Evolutionary conservation across 352 stramenopile species (phyloP).

Genomic region (Phytophthora citrophthora): DNA sequence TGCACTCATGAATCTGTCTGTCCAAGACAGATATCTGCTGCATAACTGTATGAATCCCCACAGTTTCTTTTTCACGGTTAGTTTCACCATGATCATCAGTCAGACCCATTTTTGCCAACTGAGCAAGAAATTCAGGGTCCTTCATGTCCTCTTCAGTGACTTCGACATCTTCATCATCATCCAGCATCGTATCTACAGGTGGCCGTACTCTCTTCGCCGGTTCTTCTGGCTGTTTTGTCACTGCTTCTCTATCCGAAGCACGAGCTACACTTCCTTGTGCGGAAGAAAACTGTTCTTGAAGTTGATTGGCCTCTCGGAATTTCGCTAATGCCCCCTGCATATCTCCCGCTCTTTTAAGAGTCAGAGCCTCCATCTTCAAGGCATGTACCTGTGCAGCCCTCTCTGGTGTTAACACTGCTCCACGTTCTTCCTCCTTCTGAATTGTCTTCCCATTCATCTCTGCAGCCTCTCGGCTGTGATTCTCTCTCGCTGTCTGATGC

Average conservation of each 20-base stretch:
- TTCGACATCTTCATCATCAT: constrained; percentile 51
- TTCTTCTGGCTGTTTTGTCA: background rate
- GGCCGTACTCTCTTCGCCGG: background rate
- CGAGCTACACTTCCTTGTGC: background rate
- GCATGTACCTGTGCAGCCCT: constrained; percentile 36
- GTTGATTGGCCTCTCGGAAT: constrained; percentile 64
- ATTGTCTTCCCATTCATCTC: constrained; percentile 17
- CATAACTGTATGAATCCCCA: constrained; percentile 11
- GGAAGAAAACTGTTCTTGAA: constrained; percentile 43
- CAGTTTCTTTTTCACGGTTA: background rate
- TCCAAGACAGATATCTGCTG: constrained; percentile 43
- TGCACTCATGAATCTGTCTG: constrained; percentile 51
- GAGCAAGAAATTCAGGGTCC: constrained; percentile 69
- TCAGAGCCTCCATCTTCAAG: constrained; percentile 62
- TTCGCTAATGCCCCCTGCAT: constrained; percentile 60
- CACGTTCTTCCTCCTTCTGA: background rate
- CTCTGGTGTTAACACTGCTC: background rate
- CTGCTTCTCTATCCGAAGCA: background rate
- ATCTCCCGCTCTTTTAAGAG: constrained; percentile 61
- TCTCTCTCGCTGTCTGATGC: constrained; percentile 38
- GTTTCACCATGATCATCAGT: constrained; percentile 9
- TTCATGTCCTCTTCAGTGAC: constrained; percentile 84
- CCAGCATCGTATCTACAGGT: constrained; percentile 6
- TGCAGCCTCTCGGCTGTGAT: constrained; percentile 26
- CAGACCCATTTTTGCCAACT: constrained; percentile 61